Percentiles rank a stretch among this genome's conserved stretches.
Evolutionary conservation across 1,284 basidiomycete species (phyloP).

Genomic region (Trametes pubescens): DNA sequence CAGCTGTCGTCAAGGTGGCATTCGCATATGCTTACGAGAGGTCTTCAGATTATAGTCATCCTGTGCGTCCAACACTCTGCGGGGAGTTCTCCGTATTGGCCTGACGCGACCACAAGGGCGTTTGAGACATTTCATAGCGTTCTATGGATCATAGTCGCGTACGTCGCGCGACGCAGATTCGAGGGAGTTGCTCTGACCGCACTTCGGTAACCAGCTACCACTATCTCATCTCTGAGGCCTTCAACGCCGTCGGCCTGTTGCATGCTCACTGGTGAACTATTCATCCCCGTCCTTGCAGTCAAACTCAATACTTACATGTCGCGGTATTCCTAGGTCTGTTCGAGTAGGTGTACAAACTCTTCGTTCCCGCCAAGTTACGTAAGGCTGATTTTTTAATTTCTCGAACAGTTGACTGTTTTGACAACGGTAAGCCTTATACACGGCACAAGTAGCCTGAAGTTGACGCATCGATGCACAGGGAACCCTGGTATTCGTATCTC

Average conservation of each 20-base stretch:
- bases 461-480: not conserved
- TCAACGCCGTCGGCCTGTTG: not conserved
- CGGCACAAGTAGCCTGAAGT: not conserved
- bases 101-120: not conserved
- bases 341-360: not conserved
- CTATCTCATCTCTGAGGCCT: conserved; percentile 10
- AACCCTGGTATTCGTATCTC: not conserved
- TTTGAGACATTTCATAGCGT: conserved; percentile 18
- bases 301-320: not conserved
- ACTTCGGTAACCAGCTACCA: not conserved
- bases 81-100: not conserved
- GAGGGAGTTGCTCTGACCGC: not conserved
- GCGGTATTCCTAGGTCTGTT: not conserved
- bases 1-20: not conserved
- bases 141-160: conserved; percentile 10
- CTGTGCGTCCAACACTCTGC: not conserved
- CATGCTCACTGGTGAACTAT: not conserved
- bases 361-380: no score
- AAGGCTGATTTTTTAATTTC: no score
- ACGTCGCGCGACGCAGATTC: not conserved
- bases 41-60: not conserved
- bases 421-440: not conserved
- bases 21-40: not conserved
- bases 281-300: not conserved
- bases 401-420: no score